Percentiles rank a stretch among this genome's conserved stretches.
Evolutionary conservation across 768 basidiomycete species (phyloP).

Genomic region (Neoboletus subvelutipes): DNA sequence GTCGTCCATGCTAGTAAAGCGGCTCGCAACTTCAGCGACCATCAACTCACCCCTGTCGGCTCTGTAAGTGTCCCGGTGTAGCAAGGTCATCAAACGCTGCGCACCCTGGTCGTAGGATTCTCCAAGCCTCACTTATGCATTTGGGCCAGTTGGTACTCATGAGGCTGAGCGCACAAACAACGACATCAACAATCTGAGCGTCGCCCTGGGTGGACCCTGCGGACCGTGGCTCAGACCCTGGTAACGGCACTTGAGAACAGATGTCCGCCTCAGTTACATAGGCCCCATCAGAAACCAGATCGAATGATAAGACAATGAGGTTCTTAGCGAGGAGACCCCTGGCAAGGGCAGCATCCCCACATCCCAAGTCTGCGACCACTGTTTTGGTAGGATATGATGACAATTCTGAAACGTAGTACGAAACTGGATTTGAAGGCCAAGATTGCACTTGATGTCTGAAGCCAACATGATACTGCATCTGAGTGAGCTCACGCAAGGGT

Average conservation of each 20-base stretch:
- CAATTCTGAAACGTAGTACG: slow-evolving; percentile 69
- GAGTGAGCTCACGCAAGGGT: slow-evolving; percentile 12
- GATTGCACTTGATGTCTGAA: slow-evolving; percentile 89
- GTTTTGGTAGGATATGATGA: slow-evolving; percentile 62
- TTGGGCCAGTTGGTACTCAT: slow-evolving; percentile 98
- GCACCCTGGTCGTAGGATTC: slow-evolving; percentile 81
- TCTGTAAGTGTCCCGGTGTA: slow-evolving; percentile 9
- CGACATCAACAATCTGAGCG: slow-evolving; percentile 85
- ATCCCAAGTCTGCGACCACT: slow-evolving; percentile 90
- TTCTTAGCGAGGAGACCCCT: slow-evolving; percentile 68
- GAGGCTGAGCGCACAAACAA: slow-evolving; percentile 90
- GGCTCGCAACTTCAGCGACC: slow-evolving; percentile 87
- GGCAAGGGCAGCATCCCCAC: slow-evolving; percentile 91
- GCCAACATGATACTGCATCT: slow-evolving; percentile 83
- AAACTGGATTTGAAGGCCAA: slow-evolving; percentile 95
- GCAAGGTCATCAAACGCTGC: slow-evolving; percentile 27
- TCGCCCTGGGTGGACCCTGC: slow-evolving; percentile 45
- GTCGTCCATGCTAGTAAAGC: slow-evolving; percentile 65
- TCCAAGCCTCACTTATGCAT: slow-evolving; percentile 85
- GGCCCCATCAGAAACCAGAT: slow-evolving; percentile 69
- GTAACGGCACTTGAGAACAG: slow-evolving; percentile 75
- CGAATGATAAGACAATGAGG: slow-evolving; percentile 71
- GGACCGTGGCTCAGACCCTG: slow-evolving; percentile 63
- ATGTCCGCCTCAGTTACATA: slow-evolving; percentile 92
- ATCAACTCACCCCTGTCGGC: slow-evolving; percentile 68